Evolutionary conservation across 768 basidiomycete genomes (phyloP).

Genomic region (Amanita subjunquillea): DNA sequence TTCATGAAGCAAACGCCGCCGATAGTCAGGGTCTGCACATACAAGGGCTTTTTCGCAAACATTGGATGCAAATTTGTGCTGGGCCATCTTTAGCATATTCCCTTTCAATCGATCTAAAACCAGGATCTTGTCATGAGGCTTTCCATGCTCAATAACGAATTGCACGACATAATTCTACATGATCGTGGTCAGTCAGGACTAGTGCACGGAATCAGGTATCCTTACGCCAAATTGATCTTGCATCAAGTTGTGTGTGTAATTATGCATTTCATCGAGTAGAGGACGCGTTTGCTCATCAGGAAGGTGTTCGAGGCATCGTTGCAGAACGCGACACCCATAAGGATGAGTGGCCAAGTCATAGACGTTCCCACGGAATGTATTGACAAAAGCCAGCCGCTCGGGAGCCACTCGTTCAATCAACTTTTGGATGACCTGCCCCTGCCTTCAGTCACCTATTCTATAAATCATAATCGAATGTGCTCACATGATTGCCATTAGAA

Average conservation of each 20-base stretch:
- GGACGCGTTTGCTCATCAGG: constrained; percentile 55
- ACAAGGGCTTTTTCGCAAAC: constrained; percentile 88
- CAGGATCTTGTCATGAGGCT: constrained; percentile 51
- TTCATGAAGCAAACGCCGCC: constrained; percentile 69
- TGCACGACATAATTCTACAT: constrained; percentile 89
- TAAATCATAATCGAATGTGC: constrained; percentile 11
- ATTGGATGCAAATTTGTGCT: constrained; percentile 92
- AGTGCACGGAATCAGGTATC: constrained; percentile 5
- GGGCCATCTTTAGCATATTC: constrained; percentile 68
- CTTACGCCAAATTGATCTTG: constrained; percentile 86
- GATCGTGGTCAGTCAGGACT: constrained; percentile 1
- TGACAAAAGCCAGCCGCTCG: constrained; percentile 68
- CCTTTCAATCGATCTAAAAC: constrained; percentile 66
- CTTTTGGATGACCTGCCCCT: constrained; percentile 73
- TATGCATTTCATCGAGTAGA: constrained; percentile 77
- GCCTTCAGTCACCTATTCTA: constrained; percentile 1
- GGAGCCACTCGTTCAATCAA: constrained; percentile 72
- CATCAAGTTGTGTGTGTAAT: constrained; percentile 62
- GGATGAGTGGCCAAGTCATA: constrained; percentile 78
- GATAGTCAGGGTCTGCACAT: constrained; percentile 51
- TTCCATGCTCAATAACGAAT: constrained; percentile 80
- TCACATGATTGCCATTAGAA: constrained; percentile 89
- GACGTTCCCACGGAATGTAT: constrained; percentile 67
- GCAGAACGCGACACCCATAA: constrained; percentile 91
- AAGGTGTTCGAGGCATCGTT: constrained; percentile 84